These are phyloP conservation scores for Monilinia vaccinii-corymbosi DNA, from an alignment of 2,329 filamentous ascomycete genomes.

Conservation along the genomic window DNA sequence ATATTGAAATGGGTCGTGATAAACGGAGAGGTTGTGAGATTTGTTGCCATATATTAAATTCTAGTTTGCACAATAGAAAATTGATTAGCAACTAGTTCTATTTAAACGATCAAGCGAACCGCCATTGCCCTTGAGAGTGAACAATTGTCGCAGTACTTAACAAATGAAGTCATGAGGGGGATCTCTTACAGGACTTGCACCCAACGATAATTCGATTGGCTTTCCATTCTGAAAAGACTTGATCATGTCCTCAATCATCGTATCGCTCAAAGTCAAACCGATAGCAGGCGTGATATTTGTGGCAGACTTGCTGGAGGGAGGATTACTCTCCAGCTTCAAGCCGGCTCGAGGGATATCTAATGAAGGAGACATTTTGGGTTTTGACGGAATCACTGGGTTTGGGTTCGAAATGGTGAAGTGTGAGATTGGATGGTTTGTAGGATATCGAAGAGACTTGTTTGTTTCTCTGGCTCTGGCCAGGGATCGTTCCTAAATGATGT, in stretches of 20 bases:
- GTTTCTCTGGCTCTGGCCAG: slow-evolving; percentile 6
- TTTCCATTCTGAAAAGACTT: slow-evolving; percentile 48
- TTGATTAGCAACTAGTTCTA: slow-evolving; percentile 5
- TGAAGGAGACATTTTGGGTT: slow-evolving; percentile 4
- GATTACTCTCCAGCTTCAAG: slow-evolving; percentile 7
- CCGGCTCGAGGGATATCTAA: slow-evolving; percentile 6
- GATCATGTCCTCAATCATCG: slow-evolving; percentile 54
- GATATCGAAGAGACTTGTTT: neutral
- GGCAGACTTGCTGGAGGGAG: slow-evolving; percentile 5
- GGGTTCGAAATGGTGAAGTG: too few relatives aligned
- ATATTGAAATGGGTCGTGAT: slow-evolving; percentile 39
- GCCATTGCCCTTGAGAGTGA: neutral
- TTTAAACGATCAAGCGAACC: slow-evolving; percentile 11
- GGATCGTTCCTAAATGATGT: slow-evolving; percentile 1
- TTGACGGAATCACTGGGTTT: neutral
- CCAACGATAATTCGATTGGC: slow-evolving; percentile 47
- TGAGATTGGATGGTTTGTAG: neutral
- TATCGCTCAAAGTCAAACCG: slow-evolving; percentile 47
- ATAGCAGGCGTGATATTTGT: slow-evolving; percentile 25
- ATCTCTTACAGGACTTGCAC: slow-evolving; percentile 48
- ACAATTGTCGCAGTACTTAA: neutral
- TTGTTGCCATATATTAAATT: slow-evolving; percentile 9
- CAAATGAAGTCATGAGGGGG: slow-evolving; percentile 9
- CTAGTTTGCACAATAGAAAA: slow-evolving; percentile 3
- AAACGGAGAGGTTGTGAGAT: slow-evolving; percentile 23